These are phyloP conservation scores for Thielaviopsis punctulata DNA, from an alignment of 2,329 filamentous ascomycete species.

Conservation along the genomic window DNA sequence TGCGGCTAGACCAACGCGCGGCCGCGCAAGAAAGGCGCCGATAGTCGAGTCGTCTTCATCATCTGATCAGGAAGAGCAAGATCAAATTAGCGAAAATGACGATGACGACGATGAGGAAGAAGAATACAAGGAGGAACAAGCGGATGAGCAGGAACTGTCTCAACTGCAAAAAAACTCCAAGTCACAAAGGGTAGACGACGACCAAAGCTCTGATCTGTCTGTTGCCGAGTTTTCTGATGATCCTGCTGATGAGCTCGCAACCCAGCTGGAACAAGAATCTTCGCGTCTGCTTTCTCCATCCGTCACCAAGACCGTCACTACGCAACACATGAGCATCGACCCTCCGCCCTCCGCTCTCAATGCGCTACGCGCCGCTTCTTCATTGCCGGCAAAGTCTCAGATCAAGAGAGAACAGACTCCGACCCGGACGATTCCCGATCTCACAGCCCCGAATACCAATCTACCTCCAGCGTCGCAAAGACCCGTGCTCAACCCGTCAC, in stretches of 20 bases:
- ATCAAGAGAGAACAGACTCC: slow-evolving; percentile 6
- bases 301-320: not conserved
- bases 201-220: not conserved
- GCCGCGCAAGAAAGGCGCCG: not conserved
- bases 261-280: slow-evolving; percentile 8
- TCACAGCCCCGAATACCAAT: slow-evolving; percentile 47
- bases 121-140: not conserved
- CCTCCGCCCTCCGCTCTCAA: not conserved
- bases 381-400: slow-evolving; percentile 2
- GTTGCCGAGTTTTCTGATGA: not conserved
- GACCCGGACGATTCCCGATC: not conserved
- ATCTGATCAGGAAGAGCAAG: slow-evolving; percentile 1
- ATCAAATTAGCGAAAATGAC: not conserved
- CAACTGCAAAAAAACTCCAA: not conserved
- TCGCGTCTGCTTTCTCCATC: not conserved
- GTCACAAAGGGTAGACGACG: not conserved
- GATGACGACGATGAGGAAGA: not conserved
- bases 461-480: slow-evolving; percentile 23
- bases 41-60: not conserved
- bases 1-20: not conserved
- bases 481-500: slow-evolving; percentile 33
- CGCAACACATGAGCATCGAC: not conserved
- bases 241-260: slow-evolving; percentile 7
- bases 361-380: not conserved
- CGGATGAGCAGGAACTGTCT: not conserved